phyloP scores from a whole-genome alignment of 768 basidiomycete species.

The Gloeostereum incarnatum region DNA sequence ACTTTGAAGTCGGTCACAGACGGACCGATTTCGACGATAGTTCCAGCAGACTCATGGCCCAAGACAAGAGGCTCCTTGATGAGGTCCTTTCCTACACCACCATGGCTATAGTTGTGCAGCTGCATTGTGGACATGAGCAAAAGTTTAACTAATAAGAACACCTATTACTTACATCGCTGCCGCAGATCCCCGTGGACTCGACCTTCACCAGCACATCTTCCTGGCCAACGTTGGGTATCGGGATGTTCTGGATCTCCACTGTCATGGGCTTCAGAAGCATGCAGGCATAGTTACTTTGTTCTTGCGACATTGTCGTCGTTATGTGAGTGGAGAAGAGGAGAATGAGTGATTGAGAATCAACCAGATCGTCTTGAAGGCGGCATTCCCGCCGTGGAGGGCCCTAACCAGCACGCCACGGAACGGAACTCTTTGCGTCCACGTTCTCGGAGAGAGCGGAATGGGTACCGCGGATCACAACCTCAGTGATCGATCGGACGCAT shows the following conservation, averaged over 20 bases:
- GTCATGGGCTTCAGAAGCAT: constrained; percentile 7
- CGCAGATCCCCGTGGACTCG: constrained; percentile 12
- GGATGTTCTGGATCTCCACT: constrained; percentile 8
- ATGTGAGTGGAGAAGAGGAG: no score
- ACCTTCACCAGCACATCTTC: constrained; percentile 13
- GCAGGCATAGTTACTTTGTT: constrained; percentile 6
- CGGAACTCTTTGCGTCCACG: no score
- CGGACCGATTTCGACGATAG: constrained; percentile 8
- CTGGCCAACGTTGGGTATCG: constrained; percentile 5
- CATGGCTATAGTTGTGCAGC: constrained; percentile 11
- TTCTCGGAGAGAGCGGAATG: no score
- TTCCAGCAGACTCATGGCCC: constrained; percentile 13
- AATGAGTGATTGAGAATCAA: no score
- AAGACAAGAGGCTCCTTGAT: constrained; percentile 9
- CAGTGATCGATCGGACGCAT: no score
- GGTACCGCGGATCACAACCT: no score
- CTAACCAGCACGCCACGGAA: no score
- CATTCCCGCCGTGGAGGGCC: no score
- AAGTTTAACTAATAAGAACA: not conserved
- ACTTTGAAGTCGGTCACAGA: constrained; percentile 8
- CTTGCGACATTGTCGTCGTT: no score
- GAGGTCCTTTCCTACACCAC: constrained; percentile 8
- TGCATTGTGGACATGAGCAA: not conserved
- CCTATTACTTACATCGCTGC: constrained; percentile 9
- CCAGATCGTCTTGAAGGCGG: no score